Evolutionary conservation across 1,284 basidiomycete genomes (phyloP), one percentile per base, ranked within the genome.

Genomic region (Cryptococcus jaspeensis): DNA sequence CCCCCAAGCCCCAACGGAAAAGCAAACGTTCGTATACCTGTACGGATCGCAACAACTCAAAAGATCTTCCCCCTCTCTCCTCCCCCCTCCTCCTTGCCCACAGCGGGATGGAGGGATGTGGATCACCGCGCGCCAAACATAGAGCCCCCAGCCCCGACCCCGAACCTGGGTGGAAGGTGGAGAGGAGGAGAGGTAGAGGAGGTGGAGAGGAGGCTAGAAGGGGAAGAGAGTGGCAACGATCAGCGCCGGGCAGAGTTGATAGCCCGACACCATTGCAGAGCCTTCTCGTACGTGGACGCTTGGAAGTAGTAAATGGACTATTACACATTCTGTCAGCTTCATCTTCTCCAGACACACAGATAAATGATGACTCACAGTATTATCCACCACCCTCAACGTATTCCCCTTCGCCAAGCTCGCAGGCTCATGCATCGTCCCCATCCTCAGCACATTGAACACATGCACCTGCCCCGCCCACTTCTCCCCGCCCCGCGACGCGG

Each of bases 271-370:
- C 92, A 95, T 64, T 87, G 90, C 67, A 92, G 75, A 32, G 90
- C 89, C 61, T 90, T 88, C 52, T 87, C 88, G 28, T 88, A 84
- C 11, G 88, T 86, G 28, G 87, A 85, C 46, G 88, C 89, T 70
- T 90, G 88, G 69, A 97, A 91, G 77, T 97, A 97, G 54, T 95
- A 81, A 63, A 97, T 92, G 7, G 92, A 92, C 78, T 76, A 42
- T 6, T 23, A 8, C 9, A n/a, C n/a, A n/a, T n/a, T n/a, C 36
- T 6, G 42, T 43, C 32, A 37, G 32, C 40, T n/a, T 50, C n/a
- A 57, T 36, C 23, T 55, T 36, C 28, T 12, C 25, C 23, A 35
- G 53, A 12, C 36, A 22, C 20, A 18, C 53, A 42, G 64, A 50
- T 23, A n/a, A n/a, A n/a, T 36, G 55, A 51, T 16, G 22, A 61